phyloP scores from a whole-genome alignment of 2,329 filamentous ascomycete species.

The Kalmusia sp. region DNA sequence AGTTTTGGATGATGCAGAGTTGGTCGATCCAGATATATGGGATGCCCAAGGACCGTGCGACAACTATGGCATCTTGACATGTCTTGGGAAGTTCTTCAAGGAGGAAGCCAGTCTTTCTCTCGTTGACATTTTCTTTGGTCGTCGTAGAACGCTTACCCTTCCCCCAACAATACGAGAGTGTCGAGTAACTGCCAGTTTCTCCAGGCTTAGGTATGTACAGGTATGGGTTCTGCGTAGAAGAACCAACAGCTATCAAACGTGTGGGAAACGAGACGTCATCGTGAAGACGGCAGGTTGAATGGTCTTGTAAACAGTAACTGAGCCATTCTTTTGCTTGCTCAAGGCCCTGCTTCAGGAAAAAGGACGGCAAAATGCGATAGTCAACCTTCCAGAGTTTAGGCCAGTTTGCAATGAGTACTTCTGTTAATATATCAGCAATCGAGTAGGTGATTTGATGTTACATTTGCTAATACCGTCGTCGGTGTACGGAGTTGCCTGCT shows the following conservation, averaged over 20 bases:
- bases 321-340: neutral
- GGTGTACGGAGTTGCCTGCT: too few relatives aligned
- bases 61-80: conserved; percentile 9
- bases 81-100: conserved; percentile 14
- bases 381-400: too few relatives aligned
- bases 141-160: conserved; percentile 8
- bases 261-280: conserved; percentile 7
- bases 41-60: conserved; percentile 6
- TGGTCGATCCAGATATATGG: conserved; percentile 17
- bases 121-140: conserved; percentile 2
- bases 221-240: neutral
- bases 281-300: neutral
- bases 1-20: conserved; percentile 15
- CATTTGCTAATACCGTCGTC: too few relatives aligned
- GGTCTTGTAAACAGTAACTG: neutral
- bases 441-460: too few relatives aligned
- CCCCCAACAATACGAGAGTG: conserved; percentile 19
- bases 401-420: too few relatives aligned
- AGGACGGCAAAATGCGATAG: neutral
- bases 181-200: neutral
- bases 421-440: too few relatives aligned
- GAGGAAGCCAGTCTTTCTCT: conserved; percentile 5
- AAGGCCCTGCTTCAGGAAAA: neutral
- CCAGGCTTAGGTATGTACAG: conserved; percentile 2
- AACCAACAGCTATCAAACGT: conserved; percentile 11